Percentiles rank a stretch among this genome's conserved stretches.
These are phyloP conservation scores for Elaphomyces granulatus DNA, from an alignment of 495 filamentous ascomycete species.

Conservation along the genomic window DNA sequence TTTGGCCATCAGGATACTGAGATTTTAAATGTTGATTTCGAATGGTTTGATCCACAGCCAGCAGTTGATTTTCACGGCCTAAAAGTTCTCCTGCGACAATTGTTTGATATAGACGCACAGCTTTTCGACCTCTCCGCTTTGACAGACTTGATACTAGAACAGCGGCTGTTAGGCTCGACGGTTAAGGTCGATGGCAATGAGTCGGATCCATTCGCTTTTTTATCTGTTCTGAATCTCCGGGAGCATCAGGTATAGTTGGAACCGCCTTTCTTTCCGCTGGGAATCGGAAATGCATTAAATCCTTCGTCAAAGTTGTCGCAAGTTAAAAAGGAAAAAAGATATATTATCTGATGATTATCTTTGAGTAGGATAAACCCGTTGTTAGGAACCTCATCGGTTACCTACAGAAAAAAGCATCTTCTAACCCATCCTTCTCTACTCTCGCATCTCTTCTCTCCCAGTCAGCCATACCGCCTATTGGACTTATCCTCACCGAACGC, in stretches of 20 bases:
- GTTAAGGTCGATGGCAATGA: constrained; percentile 93
- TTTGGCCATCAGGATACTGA: constrained; percentile 65
- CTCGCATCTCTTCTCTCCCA: constrained; percentile 42
- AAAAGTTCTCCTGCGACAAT: constrained; percentile 77
- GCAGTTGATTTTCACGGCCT: constrained; percentile 89
- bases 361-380: constrained; percentile 48
- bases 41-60: constrained; percentile 91
- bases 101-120: constrained; percentile 79
- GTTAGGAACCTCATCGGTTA: constrained; percentile 59
- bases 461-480: constrained; percentile 43
- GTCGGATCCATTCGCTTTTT: constrained; percentile 85
- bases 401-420: constrained; percentile 43
- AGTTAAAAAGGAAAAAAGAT: not conserved
- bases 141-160: constrained; percentile 75
- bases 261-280: constrained; percentile 1
- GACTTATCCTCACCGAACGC: constrained; percentile 78
- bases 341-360: constrained; percentile 2
- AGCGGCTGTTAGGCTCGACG: constrained; percentile 79
- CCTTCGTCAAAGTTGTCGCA: too few species aligned
- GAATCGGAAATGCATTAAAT: not conserved
- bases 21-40: constrained; percentile 92
- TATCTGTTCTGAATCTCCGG: constrained; percentile 74
- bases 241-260: constrained; percentile 52
- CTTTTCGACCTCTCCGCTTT: constrained; percentile 79
- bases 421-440: constrained; percentile 37